These are phyloP conservation scores for Antrodiella citrinella DNA, from an alignment of 768 basidiomycete species.

Conservation along the genomic window DNA sequence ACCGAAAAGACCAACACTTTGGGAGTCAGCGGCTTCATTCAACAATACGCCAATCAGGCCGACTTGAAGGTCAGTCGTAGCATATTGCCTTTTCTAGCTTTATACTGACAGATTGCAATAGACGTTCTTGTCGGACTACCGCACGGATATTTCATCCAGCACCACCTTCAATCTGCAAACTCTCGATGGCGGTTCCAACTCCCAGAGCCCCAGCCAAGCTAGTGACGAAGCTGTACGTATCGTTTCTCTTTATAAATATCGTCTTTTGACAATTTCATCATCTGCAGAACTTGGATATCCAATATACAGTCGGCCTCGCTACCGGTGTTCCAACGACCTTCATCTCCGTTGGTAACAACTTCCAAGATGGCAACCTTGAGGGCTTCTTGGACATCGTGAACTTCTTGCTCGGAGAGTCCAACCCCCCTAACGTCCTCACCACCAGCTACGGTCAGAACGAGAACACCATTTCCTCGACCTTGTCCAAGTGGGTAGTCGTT, in stretches of 20 bases:
- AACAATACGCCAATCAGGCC: slow-evolving; percentile 15
- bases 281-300: slow-evolving; percentile 15
- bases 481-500: no score
- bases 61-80: slow-evolving; percentile 12
- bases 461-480: no score
- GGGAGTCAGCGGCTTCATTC: slow-evolving; percentile 17
- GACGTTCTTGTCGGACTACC: slow-evolving; percentile 33
- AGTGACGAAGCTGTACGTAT: slow-evolving; percentile 52
- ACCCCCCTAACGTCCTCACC: slow-evolving; percentile 47
- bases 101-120: slow-evolving; percentile 20
- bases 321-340: slow-evolving; percentile 21
- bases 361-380: slow-evolving; percentile 12
- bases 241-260: background rate
- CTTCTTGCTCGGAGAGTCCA: slow-evolving; percentile 34
- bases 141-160: slow-evolving; percentile 32
- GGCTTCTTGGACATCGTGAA: slow-evolving; percentile 12
- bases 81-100: no score
- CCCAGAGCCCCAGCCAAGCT: slow-evolving; percentile 40
- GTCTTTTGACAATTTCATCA: background rate
- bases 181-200: slow-evolving; percentile 28
- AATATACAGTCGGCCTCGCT: slow-evolving; percentile 22
- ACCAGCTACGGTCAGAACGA: slow-evolving; percentile 69
- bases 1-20: slow-evolving; percentile 10
- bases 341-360: slow-evolving; percentile 15
- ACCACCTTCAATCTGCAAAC: slow-evolving; percentile 17